Percentiles rank a stretch among this genome's conserved stretches.
These are phyloP conservation scores for Glycine latifolia DNA, from an alignment of 306 rosid species.

Conservation along the genomic window DNA sequence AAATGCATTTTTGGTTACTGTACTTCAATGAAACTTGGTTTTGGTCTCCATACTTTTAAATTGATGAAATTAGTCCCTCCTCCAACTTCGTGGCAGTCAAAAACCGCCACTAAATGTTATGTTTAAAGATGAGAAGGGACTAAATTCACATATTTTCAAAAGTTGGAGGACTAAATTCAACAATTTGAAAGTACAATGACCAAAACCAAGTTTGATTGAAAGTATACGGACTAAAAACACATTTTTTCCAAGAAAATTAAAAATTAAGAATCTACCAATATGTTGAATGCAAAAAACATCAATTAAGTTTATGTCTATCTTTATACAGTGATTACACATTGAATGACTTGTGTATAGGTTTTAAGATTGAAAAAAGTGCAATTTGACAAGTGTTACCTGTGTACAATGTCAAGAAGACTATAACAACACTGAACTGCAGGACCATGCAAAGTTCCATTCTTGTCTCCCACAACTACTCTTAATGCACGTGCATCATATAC, in stretches of 20 bases:
- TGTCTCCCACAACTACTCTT: conserved; percentile 98
- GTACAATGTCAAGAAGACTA: conserved; percentile 87
- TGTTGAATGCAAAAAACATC: conserved; percentile 3
- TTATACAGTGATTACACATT: conserved; percentile 26
- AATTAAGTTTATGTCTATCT: conserved; percentile 29
- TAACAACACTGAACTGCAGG: conserved; percentile 95
- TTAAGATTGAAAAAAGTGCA: conserved; percentile 17
- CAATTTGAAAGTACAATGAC: no score
- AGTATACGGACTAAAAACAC: no score
- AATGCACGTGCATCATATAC: conserved; percentile 96
- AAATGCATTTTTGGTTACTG: neutral
- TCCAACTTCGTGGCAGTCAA: no score
- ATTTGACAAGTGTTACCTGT: conserved; percentile 65
- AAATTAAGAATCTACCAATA: neutral
- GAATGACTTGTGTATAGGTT: conserved; percentile 5
- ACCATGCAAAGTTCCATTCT: conserved; percentile 89
- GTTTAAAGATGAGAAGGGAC: no score
- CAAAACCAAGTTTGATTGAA: no score
- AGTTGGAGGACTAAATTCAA: no score
- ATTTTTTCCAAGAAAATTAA: no score
- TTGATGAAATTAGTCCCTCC: no score
- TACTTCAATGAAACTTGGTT: no score
- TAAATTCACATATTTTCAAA: no score
- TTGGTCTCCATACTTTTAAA: no score
- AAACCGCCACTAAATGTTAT: no score